phyloP scores from a whole-genome alignment of 108 stramenopile species.

The Schizochytrium sp. region DNA sequence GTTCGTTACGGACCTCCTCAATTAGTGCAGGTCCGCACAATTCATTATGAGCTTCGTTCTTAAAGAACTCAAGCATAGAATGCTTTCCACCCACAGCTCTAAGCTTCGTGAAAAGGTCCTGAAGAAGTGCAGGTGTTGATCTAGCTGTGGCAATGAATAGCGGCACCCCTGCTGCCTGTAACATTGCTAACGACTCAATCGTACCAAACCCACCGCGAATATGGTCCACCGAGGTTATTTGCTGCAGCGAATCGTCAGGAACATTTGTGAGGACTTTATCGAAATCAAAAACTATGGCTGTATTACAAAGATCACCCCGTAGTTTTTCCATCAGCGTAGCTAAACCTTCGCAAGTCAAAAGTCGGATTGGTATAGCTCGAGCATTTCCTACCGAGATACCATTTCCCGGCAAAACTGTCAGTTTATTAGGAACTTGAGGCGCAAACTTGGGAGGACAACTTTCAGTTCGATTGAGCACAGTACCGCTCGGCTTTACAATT shows the following conservation, averaged over 20 bases:
- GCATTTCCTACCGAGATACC: neutral
- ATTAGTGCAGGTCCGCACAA: neutral
- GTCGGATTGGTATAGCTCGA: neutral
- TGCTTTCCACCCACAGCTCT: neutral
- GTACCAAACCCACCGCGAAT: constrained; percentile 1
- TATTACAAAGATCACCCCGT: neutral
- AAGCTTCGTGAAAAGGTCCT: neutral
- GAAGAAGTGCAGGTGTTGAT: neutral
- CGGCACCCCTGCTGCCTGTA: neutral
- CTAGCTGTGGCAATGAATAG: constrained; percentile 58
- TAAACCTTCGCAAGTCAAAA: neutral
- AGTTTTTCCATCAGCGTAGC: constrained; percentile 7
- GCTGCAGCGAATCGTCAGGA: neutral
- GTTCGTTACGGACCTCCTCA: constrained; percentile 17
- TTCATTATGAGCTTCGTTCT: neutral
- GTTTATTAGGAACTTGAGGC: neutral
- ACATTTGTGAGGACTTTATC: constrained; percentile 45
- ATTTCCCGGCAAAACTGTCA: constrained; percentile 35
- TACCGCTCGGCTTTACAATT: neutral
- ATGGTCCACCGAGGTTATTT: neutral
- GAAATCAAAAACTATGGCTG: constrained; percentile 47
- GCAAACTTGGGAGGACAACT: neutral
- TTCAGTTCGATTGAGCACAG: neutral
- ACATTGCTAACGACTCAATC: neutral
- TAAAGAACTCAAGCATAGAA: neutral